phyloP scores from a whole-genome alignment of 257 asterid species.

The Solanum bulbocastanum region DNA sequence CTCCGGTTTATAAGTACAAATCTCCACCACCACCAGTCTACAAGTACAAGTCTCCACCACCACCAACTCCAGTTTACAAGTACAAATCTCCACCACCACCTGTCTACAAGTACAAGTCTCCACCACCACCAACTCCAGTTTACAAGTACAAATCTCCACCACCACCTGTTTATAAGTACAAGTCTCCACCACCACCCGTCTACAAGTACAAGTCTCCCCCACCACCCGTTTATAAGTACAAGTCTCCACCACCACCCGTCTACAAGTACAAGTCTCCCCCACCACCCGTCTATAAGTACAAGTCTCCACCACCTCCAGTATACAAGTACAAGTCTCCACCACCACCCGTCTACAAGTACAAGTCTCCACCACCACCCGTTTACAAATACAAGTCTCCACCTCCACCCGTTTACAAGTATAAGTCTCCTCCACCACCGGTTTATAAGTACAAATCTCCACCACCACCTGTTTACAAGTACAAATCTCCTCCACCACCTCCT shows the following conservation, averaged over 20 bases:
- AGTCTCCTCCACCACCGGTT: background rate
- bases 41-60: too few species aligned
- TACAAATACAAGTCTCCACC: background rate
- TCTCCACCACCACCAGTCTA: too few species aligned
- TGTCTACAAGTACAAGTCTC: too few species aligned
- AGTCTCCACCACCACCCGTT: background rate
- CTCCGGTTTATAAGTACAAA: too few species aligned
- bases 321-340: background rate
- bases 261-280: background rate
- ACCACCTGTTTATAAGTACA: background rate
- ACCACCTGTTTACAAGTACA: background rate
- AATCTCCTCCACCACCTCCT: slow-evolving; percentile 5
- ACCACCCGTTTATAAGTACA: background rate
- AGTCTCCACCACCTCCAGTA: background rate
- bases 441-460: background rate
- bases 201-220: slow-evolving; percentile 1
- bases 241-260: background rate
- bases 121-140: too few species aligned
- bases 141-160: background rate
- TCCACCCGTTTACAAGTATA: background rate
- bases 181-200: background rate
- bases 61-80: too few species aligned
- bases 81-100: too few species aligned
- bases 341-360: background rate
- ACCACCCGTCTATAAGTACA: background rate